Evolutionary conservation across 2,329 filamentous ascomycete genomes (phyloP).

Genomic region (Lecanicillium sp.): DNA sequence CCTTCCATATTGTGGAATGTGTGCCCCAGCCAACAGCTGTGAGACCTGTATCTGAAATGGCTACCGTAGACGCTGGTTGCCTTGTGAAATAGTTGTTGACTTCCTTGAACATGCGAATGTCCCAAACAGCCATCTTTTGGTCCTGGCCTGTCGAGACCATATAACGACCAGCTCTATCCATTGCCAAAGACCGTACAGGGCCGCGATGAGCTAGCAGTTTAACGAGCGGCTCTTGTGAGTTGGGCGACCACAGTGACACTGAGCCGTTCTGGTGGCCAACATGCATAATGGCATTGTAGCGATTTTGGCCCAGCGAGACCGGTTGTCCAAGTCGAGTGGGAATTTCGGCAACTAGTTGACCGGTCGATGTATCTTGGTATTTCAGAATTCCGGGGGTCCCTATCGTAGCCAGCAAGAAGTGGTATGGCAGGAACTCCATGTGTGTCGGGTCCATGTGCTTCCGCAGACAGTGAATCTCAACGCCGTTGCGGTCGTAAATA

Average conservation of each 20-base stretch:
- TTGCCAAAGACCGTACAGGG: constrained; percentile 74
- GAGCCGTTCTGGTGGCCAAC: constrained; percentile 92
- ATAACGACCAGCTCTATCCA: constrained; percentile 86
- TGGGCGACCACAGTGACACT: constrained; percentile 93
- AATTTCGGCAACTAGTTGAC: constrained; percentile 77
- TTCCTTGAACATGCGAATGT: constrained; percentile 88
- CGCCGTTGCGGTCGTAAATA: constrained; percentile 86
- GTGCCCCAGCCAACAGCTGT: constrained; percentile 91
- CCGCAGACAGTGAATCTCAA: constrained; percentile 84
- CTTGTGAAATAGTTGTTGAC: constrained; percentile 82
- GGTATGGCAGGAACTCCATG: constrained; percentile 94
- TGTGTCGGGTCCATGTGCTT: constrained; percentile 87
- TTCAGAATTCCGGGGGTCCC: constrained; percentile 78
- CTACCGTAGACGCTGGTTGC: constrained; percentile 71
- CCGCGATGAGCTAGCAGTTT: constrained; percentile 87
- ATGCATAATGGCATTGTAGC: constrained; percentile 85
- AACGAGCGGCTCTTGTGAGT: constrained; percentile 75
- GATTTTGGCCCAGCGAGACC: constrained; percentile 78
- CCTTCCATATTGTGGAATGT: constrained; percentile 82
- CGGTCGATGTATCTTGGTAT: constrained; percentile 93
- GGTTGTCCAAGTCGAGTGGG: constrained; percentile 79
- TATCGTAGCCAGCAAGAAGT: constrained; percentile 86
- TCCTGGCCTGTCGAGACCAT: constrained; percentile 94
- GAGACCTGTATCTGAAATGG: constrained; percentile 82
- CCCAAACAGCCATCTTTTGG: constrained; percentile 88